Percentiles rank a stretch among this genome's conserved stretches.
These are phyloP conservation scores for Silene latifolia DNA, from an alignment of 148 eudicot species.

Conservation along the genomic window DNA sequence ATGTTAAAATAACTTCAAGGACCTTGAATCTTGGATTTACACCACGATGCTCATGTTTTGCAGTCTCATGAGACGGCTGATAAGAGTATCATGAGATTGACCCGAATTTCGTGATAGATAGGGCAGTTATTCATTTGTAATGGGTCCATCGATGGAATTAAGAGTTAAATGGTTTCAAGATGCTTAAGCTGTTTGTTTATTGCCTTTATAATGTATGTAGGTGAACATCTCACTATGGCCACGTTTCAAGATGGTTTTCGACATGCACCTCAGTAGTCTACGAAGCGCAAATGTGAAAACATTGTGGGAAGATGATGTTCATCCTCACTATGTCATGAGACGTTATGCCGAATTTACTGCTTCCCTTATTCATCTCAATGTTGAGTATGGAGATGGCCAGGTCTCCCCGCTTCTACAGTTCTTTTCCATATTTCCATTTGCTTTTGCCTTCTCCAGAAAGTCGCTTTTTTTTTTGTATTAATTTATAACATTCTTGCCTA, in stretches of 20 bases:
- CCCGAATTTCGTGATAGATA: no score
- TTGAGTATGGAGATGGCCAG: constrained; percentile 97
- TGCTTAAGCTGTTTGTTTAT: no score
- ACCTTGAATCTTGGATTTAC: no score
- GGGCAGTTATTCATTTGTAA: no score
- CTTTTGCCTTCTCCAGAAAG: not conserved
- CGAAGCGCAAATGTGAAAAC: constrained; percentile 80
- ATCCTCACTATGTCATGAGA: constrained; percentile 96
- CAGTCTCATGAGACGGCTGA: no score
- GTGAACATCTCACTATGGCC: constrained; percentile 96
- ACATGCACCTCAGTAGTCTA: constrained; percentile 87
- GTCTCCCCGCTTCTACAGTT: constrained; percentile 29
- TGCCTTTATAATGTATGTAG: constrained; percentile 28
- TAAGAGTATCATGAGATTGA: no score
- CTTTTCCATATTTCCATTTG: not conserved
- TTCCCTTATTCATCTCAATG: constrained; percentile 86
- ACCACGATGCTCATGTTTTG: no score
- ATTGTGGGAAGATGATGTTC: constrained; percentile 98
- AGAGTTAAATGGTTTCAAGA: no score
- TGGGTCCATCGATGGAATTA: no score
- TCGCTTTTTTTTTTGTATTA: not conserved
- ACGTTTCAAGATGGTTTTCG: constrained; percentile 95
- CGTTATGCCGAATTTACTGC: constrained; percentile 98
- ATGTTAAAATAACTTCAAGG: no score
- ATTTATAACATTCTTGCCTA: constrained; percentile 11